Percentiles rank a stretch among this genome's conserved stretches.
These are phyloP conservation scores for Thielaviopsis cerberus DNA, from an alignment of 2,329 filamentous ascomycete genomes.

Conservation along the genomic window DNA sequence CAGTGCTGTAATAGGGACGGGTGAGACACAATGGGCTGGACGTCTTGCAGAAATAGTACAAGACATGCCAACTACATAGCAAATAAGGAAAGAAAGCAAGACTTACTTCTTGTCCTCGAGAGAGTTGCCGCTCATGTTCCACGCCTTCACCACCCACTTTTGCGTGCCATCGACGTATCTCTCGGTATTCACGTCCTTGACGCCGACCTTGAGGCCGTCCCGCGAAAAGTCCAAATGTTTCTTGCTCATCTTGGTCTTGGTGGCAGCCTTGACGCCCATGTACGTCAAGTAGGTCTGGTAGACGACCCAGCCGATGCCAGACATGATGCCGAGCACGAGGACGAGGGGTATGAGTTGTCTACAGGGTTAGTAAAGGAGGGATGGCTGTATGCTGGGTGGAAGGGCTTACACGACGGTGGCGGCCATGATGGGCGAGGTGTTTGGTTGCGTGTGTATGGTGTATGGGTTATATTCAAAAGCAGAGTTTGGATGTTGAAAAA, in stretches of 20 bases:
- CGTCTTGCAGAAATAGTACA: too few species aligned
- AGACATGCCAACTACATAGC: conserved; percentile 9
- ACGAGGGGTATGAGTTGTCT: conserved; percentile 49
- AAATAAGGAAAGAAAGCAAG: conserved; percentile 9
- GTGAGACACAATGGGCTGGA: too few species aligned
- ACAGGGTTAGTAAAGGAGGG: too few species aligned
- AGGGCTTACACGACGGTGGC: too few species aligned
- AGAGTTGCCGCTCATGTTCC: conserved; percentile 33
- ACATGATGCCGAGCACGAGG: conserved; percentile 40
- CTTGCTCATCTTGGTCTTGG: conserved; percentile 51
- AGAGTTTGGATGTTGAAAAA: too few species aligned
- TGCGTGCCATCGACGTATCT: conserved; percentile 58
- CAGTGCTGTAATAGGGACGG: too few species aligned
- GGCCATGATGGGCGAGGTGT: too few species aligned
- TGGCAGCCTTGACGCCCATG: conserved; percentile 44
- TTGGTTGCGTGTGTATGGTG: too few species aligned
- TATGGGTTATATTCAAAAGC: too few species aligned
- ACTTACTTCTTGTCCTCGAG: conserved; percentile 16
- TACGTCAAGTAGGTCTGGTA: conserved; percentile 56
- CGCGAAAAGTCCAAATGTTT: conserved; percentile 61
- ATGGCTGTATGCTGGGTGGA: too few species aligned
- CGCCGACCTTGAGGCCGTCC: conserved; percentile 52
- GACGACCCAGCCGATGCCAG: conserved; percentile 41
- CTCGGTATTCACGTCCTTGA: conserved; percentile 50
- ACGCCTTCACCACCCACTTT: conserved; percentile 46